Base-by-base conservation (phyloP, 2,329 filamentous ascomycete species). In the Calonectria fujianensis region DNA sequence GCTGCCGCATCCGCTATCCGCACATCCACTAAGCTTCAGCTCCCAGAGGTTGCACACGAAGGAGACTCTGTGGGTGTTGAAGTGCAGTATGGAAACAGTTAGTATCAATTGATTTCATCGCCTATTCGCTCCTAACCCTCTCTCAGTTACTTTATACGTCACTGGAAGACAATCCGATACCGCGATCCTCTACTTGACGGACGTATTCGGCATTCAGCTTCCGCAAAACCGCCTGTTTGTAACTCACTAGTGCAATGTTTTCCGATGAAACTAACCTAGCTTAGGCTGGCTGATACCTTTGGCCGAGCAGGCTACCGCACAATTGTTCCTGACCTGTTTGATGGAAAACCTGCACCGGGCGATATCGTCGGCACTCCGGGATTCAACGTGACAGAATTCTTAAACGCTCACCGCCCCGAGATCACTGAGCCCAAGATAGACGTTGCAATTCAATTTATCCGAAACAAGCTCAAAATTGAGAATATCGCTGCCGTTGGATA, bases 151-250 rank as follows among this genome's bases (percentile, higher is more conserved):
- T 2, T 27, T 63, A 6, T 63, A 63, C 7, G 57, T 63, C 24
- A 63, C 57, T 8, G 57, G 57, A 13, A 4, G 5, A 16, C 24
- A 29, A 20, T 63, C 57, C 14, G 57, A 63, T 14, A 63, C 57
- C 18, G 57, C 57, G 5, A 63, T 63, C 11, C 57, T 63, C 13
- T 63, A 63, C 57, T 16, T 63, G 57, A 63, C 57, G 1, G 57
- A 63, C 11, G 57, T 63, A 4, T 63, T 63, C 27, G 57, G 57
- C 24, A 39, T 63, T 16, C 57, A 63, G 18, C 57, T 63, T 11
- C 37, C 57, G 8, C 57, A 63, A 63, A 63, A 63, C 37, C 39
- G 39, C 8, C 57, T 63, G 57, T 63, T 63, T 10, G 57, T 63
- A 9, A 24, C 37, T 37, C 2, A 29, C 24, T 2, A 9, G 8